Evolutionary conservation across 139 green algal species (phyloP).

Genomic region (Dunaliella primolecta): DNA sequence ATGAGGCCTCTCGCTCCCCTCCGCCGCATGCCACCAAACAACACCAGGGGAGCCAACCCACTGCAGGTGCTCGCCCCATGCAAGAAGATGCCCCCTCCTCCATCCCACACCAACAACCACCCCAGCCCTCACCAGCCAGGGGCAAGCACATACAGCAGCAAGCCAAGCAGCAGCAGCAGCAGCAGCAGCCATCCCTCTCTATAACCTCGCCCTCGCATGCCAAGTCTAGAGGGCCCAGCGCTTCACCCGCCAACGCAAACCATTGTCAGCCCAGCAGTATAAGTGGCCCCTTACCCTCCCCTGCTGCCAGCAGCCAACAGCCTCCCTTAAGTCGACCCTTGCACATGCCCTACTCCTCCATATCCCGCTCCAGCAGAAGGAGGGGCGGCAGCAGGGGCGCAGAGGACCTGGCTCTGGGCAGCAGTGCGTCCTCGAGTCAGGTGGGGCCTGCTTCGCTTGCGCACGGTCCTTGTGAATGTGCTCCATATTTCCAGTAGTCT

Average conservation of each 20-base stretch:
- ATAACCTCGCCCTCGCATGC: neutral
- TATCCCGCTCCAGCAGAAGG: neutral
- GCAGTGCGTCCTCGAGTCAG: slow-evolving; percentile 16
- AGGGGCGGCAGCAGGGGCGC: neutral
- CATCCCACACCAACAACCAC: too few species aligned
- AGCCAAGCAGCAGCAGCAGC: slow-evolving; percentile 20
- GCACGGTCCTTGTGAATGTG: too few species aligned
- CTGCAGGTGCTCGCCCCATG: too few species aligned
- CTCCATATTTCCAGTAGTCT: too few species aligned
- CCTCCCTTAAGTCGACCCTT: neutral
- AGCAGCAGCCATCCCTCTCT: slow-evolving; percentile 4
- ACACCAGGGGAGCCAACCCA: too few species aligned
- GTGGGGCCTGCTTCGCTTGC: slow-evolving; percentile 13
- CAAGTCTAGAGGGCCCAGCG: neutral
- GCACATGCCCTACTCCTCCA: neutral
- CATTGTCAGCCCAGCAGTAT: too few species aligned
- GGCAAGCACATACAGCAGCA: slow-evolving; percentile 12
- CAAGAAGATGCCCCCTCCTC: too few species aligned
- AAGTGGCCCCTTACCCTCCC: slow-evolving; percentile 2
- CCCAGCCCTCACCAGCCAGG: too few species aligned
- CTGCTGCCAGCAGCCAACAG: slow-evolving; percentile 1
- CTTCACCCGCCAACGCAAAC: too few species aligned
- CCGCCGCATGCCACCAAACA: too few species aligned
- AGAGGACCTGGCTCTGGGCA: too few species aligned
- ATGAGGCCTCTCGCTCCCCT: too few species aligned